Evolutionary conservation across 306 rosid species (phyloP), one percentile per base, ranked within the genome.

Genomic region (Crotalaria pallida): DNA sequence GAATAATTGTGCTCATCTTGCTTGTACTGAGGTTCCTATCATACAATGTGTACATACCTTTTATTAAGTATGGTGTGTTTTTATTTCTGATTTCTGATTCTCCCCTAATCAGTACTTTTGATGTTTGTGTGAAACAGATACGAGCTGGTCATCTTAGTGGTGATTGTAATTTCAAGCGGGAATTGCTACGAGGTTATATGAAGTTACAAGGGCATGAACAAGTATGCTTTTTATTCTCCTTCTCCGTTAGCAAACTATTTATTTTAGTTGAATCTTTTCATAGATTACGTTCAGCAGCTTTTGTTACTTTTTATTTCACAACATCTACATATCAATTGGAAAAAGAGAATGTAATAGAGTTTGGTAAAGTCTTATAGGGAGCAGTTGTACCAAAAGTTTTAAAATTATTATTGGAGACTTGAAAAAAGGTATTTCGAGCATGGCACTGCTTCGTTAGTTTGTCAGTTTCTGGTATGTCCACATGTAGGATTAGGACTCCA

Each of bases 111-210:
- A 43, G 33, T 11, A 11, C 62, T 57, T 63, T 52, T 16, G 7
- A 10, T 64, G 55, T 8, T 58, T n/a, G 26, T 24, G 9, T 49
- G 59, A 53, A 85, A 73, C 83, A 90, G 97, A 83, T 91, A 67
- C 85, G 96, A 63, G 90, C 97, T 53, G 83, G 72, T 65, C 92
- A 88, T 83, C 77, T 91, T 19, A 88, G 96, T 55, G 97, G 97
- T 62, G 89, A 85, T 79, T 88, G 97, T 68, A 96, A 88, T 84
- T 91, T 57, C 63, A 88, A 88, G 65, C 79, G 96, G 55, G 97
- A 91, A 81, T 64, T 91, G 19, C 70, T 92, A 34, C 81, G 92
- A 52, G 96, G 96, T 74, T 72, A 55, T 63, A 3, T 83, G 67
- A 92, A 80, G 67, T 13, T 92, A 45, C 86, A 88, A 62, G 96